Evolutionary conservation across 768 basidiomycete species (phyloP).

Genomic region (Kwoniella sp.): DNA sequence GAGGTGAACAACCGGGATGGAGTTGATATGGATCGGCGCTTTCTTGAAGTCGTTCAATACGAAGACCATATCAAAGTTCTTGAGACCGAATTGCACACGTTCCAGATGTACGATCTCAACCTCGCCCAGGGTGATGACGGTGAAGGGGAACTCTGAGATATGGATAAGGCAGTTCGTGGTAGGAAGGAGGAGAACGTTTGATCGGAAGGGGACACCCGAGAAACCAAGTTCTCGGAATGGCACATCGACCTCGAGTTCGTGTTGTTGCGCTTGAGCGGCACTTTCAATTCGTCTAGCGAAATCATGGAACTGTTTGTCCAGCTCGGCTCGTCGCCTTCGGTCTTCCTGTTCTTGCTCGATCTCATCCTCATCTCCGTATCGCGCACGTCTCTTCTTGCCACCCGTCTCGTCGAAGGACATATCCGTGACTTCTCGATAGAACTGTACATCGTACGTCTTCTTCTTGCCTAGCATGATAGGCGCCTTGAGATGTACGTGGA

Average conservation of each 20-base stretch:
- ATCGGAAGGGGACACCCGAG: slow-evolving; percentile 93
- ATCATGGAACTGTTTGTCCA: slow-evolving; percentile 91
- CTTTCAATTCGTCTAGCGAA: slow-evolving; percentile 92
- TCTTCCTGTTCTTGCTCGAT: slow-evolving; percentile 99
- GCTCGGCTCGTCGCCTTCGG: slow-evolving; percentile 77
- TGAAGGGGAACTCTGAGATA: slow-evolving; percentile 91
- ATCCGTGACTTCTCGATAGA: slow-evolving; percentile 95
- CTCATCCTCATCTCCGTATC: slow-evolving; percentile 98
- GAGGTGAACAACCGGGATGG: slow-evolving; percentile 82
- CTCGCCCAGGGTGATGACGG: slow-evolving; percentile 89
- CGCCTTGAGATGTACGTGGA: slow-evolving; percentile 87
- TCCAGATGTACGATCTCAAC: slow-evolving; percentile 97
- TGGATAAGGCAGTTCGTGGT: slow-evolving; percentile 96
- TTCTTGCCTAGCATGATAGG: slow-evolving; percentile 99
- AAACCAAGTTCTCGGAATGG: slow-evolving; percentile 97
- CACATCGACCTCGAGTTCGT: slow-evolving; percentile 87
- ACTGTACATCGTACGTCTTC: slow-evolving; percentile 98
- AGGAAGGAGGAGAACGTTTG: slow-evolving; percentile 89
- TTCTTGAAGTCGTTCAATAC: slow-evolving; percentile 96
- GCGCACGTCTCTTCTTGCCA: slow-evolving; percentile 94
- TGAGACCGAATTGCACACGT: slow-evolving; percentile 91
- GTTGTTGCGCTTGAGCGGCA: slow-evolving; percentile 75
- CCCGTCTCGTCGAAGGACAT: slow-evolving; percentile 98
- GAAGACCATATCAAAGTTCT: slow-evolving; percentile 96
- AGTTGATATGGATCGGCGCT: slow-evolving; percentile 90